Percentiles rank a stretch among this genome's conserved stretches.
phyloP scores from a whole-genome alignment of 306 rosid genomes.

The Biancaea sappan region DNA sequence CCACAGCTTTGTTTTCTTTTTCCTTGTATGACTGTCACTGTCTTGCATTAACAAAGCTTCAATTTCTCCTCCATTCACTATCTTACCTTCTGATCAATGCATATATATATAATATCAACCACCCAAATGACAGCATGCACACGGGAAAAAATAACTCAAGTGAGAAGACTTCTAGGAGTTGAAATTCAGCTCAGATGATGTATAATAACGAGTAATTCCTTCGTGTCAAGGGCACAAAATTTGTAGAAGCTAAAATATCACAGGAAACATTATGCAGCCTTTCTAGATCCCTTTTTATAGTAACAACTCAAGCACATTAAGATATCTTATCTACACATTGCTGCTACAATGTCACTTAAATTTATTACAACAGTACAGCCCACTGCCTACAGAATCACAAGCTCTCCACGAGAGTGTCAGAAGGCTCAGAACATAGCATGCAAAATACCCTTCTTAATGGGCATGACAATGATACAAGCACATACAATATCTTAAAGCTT shows the following conservation, averaged over 20 bases:
- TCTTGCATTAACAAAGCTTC: background rate
- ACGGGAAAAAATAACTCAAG: background rate
- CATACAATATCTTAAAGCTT: background rate
- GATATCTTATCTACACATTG: background rate
- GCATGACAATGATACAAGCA: conserved; percentile 2
- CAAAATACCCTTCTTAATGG: background rate
- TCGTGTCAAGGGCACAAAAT: background rate
- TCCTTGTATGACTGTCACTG: background rate
- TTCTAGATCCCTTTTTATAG: background rate
- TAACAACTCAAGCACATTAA: background rate
- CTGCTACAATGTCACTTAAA: background rate
- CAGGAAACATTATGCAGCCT: background rate
- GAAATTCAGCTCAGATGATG: background rate
- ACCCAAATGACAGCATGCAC: background rate
- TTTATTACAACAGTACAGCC: conserved; percentile 3
- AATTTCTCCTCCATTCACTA: background rate
- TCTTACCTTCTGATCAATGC: background rate
- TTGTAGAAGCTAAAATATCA: background rate
- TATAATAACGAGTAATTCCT: background rate
- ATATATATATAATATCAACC: background rate
- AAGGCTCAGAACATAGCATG: background rate
- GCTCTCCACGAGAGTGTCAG: conserved; percentile 1
- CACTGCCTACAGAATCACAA: background rate
- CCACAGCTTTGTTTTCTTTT: background rate
- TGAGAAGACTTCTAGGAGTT: background rate